Conservation (phyloP, 495 filamentous ascomycete genomes). For the Penicillium cosmopolitanum region DNA sequence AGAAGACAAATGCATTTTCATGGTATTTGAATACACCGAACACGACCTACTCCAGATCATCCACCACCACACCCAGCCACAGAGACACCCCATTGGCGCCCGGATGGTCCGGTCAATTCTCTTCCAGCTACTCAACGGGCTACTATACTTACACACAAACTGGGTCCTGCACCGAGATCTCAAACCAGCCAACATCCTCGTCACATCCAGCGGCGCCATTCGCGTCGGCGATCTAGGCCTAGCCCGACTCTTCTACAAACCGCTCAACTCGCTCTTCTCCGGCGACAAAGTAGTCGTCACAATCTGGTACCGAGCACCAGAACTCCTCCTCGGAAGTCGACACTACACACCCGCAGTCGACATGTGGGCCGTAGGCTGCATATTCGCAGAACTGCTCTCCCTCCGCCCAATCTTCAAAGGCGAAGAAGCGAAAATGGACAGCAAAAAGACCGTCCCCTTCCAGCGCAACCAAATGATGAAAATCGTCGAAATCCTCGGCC, state of each 20-base stretch:
- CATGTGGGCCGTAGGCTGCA: slow-evolving; percentile 97
- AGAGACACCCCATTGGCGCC: slow-evolving; percentile 84
- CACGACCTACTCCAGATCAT: slow-evolving; percentile 97
- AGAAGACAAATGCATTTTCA: slow-evolving; percentile 98
- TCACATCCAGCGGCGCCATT: slow-evolving; percentile 85
- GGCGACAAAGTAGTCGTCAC: slow-evolving; percentile 99
- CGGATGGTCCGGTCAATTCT: slow-evolving; percentile 87
- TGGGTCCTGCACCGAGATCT: slow-evolving; percentile 98
- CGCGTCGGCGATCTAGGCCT: slow-evolving; percentile 94
- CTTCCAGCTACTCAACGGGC: slow-evolving; percentile 91
- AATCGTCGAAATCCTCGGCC: slow-evolving; percentile 92
- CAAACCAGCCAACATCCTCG: slow-evolving; percentile 99
- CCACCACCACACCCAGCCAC: slow-evolving; percentile 91
- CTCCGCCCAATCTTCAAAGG: slow-evolving; percentile 97
- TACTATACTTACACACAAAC: slow-evolving; percentile 92
- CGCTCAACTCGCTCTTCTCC: slow-evolving; percentile 83
- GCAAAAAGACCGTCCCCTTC: slow-evolving; percentile 94
- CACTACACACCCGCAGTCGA: slow-evolving; percentile 98
- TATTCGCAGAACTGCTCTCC: slow-evolving; percentile 92
- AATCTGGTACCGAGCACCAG: slow-evolving; percentile 98
- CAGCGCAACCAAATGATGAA: slow-evolving; percentile 99
- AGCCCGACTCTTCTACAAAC: slow-evolving; percentile 91
- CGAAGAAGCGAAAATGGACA: slow-evolving; percentile 98
- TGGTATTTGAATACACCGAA: slow-evolving; percentile 99
- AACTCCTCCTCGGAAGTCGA: slow-evolving; percentile 84